Base-by-base conservation (phyloP, 495 filamentous ascomycete genomes). In the Lasiosphaeriaceae sp. region DNA sequence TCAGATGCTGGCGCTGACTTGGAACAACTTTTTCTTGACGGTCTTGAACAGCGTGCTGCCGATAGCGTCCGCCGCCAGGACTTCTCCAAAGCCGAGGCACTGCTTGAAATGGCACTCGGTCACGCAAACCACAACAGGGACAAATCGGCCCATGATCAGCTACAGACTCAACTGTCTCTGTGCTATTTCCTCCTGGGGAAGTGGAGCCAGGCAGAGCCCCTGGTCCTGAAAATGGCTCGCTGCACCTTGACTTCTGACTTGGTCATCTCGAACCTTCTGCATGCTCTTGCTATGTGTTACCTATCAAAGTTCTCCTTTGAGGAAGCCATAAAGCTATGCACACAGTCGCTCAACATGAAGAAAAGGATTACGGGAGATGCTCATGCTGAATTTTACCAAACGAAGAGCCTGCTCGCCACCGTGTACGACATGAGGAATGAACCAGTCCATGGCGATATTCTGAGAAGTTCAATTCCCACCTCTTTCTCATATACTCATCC, bases 181-280 rank as follows among this genome's bases (percentile, higher is more conserved):
- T 50, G 48, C 26, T 50, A 50, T n/a, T 31, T 50, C 12, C 31
- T 29, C 17, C 31, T 50, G 48, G 48, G 48, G 24, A 50, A 50
- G n/a, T 50, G 21, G 22, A 21, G 22, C 11, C 11, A 34, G 1
- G 48, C 48, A 34, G 48, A 34, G 26, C 48, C 48, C 2, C 16
- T 50, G 22, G 17, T 50, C 8, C 22, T 16, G 26, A 6, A 24
- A 26, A 50, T 50, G 48, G 26, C 24, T 14, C 48, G 31, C n/a
- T 4, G 26, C 26, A 31, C 7, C 7, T 6, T 16, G 3, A 50
- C n/a, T 5, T 14, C 48, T 9, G 48, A 50, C 26, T n/a, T 50
- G 5, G 2, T 2, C 39, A 7, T 7, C 8, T 12, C 39, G 5
- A 43, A n/a, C 16, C n/a, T 43, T 5, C 39, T 43, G 8, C 39